These are phyloP conservation scores for Neonothopanus nambi DNA, from an alignment of 1,284 basidiomycete species.

Conservation along the genomic window DNA sequence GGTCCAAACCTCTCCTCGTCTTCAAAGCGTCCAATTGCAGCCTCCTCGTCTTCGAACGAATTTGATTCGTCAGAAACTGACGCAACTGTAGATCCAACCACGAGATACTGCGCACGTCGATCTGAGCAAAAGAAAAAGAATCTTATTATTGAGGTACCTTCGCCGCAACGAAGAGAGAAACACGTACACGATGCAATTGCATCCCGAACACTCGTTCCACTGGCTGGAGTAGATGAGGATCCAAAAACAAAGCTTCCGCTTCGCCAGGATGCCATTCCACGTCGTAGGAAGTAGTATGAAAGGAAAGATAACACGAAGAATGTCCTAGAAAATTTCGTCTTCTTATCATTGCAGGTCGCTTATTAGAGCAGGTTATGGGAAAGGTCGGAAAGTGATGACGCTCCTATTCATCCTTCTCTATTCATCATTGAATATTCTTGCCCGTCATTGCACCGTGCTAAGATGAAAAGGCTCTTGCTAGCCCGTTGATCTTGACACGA, in stretches of 20 bases:
- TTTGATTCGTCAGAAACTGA: slow-evolving; percentile 44
- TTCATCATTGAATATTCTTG: too few species aligned
- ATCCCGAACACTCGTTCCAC: slow-evolving; percentile 15
- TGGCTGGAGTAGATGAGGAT: slow-evolving; percentile 8
- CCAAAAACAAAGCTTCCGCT: slow-evolving; percentile 14
- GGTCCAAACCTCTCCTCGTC: slow-evolving; percentile 33
- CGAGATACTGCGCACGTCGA: slow-evolving; percentile 61
- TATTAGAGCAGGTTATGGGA: too few species aligned
- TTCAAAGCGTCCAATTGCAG: slow-evolving; percentile 26
- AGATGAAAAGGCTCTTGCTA: too few species aligned
- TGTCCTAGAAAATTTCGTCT: too few species aligned
- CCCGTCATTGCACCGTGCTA: too few species aligned
- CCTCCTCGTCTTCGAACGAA: slow-evolving; percentile 35
- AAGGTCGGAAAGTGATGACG: too few species aligned
- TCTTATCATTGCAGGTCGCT: too few species aligned
- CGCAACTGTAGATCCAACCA: slow-evolving; percentile 57
- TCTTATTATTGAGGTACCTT: not conserved
- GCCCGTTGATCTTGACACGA: too few species aligned
- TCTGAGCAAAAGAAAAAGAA: slow-evolving; percentile 39
- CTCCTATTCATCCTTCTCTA: too few species aligned
- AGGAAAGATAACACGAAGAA: too few species aligned
- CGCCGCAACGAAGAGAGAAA: not conserved
- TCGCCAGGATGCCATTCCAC: slow-evolving; percentile 4
- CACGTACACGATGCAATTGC: slow-evolving; percentile 12
- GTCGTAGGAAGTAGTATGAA: too few species aligned